Base-by-base conservation (phyloP, 108 stramenopile genomes). In the Nannochloropsis granulata region DNA sequence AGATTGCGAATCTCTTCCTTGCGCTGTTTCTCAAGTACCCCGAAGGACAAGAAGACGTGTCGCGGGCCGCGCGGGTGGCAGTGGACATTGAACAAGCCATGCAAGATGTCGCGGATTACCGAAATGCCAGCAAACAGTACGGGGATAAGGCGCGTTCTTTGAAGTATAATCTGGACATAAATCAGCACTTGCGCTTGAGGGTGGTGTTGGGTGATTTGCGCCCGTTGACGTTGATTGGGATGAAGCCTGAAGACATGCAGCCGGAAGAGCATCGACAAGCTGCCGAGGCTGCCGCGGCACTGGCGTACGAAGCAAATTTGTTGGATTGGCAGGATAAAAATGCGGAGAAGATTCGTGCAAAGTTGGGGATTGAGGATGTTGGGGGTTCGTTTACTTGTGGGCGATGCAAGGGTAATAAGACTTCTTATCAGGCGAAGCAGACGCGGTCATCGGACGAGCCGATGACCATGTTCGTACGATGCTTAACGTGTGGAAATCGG, bases 361-460 rank as follows among this genome's bases (percentile, higher is more conserved):
- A 89, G 43, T 86, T 88, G 23, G 92, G 92, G 21, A 86, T 92
- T 43, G 86, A 84, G 80, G 79, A 43, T 13, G 25, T n/a, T 8
- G 86, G 56, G 56, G 91, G 92, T 19, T 85, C 96, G 80, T 99
- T 98, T 83, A 96, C 95, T 12, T 99, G 98, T 87, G 94, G 94
- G 13, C 86, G 94, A 45, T 99, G 99, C 90, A 97, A 97, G 90
- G 93, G 93, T 43, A 92, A 88, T 42, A 98, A 98, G 83, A 99
- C 97, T 12, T 94, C 94, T 13, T 94, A 95, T 87, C 95, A 95
- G 19, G 95, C 97, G 90, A 98, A 98, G 89, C 97, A 99, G 88
- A 99, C 99, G 2, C 91, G 97, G 43, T 94, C 94, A 81, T 96
- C 99, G 23, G 97, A 99, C 92, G 99, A 99, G 88, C 99, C 99